Conservation (phyloP, 2,329 filamentous ascomycete species). For the Verticillium tricorpus region DNA sequence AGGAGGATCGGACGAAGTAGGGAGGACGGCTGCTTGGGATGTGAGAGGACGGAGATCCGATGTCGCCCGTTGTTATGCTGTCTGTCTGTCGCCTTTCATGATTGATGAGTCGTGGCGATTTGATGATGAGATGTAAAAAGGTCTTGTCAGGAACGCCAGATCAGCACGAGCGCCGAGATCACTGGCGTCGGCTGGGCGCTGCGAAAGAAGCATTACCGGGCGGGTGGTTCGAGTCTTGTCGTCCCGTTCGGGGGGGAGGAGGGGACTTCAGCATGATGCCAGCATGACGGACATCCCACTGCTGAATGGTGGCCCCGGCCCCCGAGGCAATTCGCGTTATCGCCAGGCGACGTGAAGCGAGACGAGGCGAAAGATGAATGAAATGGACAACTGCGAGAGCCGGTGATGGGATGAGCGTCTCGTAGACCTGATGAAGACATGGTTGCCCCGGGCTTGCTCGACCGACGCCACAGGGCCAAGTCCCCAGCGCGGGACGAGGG, state of each 20-base stretch:
- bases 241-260: background rate
- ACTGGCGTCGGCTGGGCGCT: background rate
- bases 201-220: background rate
- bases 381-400: background rate
- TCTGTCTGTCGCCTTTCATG: background rate
- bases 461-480: no score
- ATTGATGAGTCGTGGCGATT: background rate
- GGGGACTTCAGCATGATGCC: background rate
- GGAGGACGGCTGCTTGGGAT: background rate
- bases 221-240: background rate
- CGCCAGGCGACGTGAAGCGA: background rate
- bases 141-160: constrained; percentile 9
- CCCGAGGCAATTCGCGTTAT: background rate
- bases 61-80: background rate
- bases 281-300: background rate
- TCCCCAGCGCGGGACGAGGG: background rate
- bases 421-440: background rate
- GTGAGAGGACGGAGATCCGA: background rate
- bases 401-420: background rate
- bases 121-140: background rate
- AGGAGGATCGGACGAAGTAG: background rate
- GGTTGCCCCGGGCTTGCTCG: background rate
- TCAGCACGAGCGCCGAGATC: background rate
- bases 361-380: background rate
- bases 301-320: no score